Evolutionary conservation across 495 filamentous ascomycete genomes (phyloP).

Genomic region (Daldinia bambusicola): DNA sequence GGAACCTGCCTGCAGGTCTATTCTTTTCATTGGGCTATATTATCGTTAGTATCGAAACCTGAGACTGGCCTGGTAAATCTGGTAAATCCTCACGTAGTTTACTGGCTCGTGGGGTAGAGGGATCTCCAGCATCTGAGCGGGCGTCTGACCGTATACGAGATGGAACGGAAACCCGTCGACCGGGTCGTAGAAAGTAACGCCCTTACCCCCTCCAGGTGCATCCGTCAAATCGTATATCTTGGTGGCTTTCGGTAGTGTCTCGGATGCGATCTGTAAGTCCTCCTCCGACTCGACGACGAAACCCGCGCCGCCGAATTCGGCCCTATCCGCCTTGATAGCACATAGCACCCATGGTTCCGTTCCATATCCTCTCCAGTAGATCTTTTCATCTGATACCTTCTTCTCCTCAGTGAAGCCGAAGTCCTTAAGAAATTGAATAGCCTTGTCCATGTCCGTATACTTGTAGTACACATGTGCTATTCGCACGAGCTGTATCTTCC

Average conservation of each 20-base stretch:
- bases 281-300: conserved; percentile 67
- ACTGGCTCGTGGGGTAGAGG: conserved; percentile 36
- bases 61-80: too few species aligned
- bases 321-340: conserved; percentile 57
- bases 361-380: conserved; percentile 70
- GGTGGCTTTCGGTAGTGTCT: conserved; percentile 58
- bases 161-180: conserved; percentile 68
- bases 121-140: conserved; percentile 44
- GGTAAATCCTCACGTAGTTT: conserved; percentile 36
- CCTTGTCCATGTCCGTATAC: conserved; percentile 60
- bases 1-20: conserved; percentile 57
- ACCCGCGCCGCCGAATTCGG: conserved; percentile 63
- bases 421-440: conserved; percentile 62
- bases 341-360: conserved; percentile 68
- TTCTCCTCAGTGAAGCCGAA: conserved; percentile 66
- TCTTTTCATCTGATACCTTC: conserved; percentile 55
- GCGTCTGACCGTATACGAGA: conserved; percentile 65
- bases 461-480: conserved; percentile 68
- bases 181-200: conserved; percentile 67
- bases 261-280: conserved; percentile 61
- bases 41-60: conserved; percentile 13
- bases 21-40: conserved; percentile 60
- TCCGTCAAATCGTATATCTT: conserved; percentile 61
- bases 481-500: conserved; percentile 63
- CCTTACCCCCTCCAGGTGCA: conserved; percentile 67